Percentiles rank a stretch among this genome's conserved stretches.
Evolutionary conservation across 2,329 filamentous ascomycete genomes (phyloP).

Genomic region (Trichoderma harzianum): DNA sequence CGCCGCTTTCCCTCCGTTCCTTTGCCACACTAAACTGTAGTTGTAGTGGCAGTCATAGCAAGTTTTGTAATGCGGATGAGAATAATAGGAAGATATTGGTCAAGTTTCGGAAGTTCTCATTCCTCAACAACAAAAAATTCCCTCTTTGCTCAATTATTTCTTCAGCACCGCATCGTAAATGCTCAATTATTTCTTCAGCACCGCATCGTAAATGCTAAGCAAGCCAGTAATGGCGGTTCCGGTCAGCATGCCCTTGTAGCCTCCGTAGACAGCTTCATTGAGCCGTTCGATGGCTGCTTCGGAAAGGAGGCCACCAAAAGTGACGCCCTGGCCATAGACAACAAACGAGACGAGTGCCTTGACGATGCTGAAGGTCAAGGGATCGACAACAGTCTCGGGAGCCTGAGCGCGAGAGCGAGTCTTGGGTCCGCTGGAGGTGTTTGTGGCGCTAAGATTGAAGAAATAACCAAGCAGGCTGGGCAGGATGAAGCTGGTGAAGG

Average conservation of each 20-base stretch:
- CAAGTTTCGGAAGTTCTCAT: not conserved
- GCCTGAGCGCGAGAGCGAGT: constrained; percentile 40
- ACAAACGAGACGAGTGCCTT: constrained; percentile 81
- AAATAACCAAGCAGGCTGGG: constrained; percentile 79
- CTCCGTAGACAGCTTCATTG: constrained; percentile 65
- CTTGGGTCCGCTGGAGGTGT: constrained; percentile 37
- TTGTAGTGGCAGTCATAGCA: not conserved
- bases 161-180: constrained; percentile 76
- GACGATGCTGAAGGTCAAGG: constrained; percentile 82
- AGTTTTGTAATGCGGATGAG: not conserved
- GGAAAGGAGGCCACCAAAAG: constrained; percentile 60
- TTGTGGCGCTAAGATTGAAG: constrained; percentile 72
- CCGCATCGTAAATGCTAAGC: constrained; percentile 73
- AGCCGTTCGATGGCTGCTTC: constrained; percentile 59
- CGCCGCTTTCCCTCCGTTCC: constrained; percentile 23
- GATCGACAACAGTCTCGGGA: constrained; percentile 67
- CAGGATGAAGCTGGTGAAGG: constrained; percentile 65
- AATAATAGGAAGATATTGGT: not conserved
- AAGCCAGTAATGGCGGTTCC: constrained; percentile 66
- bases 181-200: constrained; percentile 64
- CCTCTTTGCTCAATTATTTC: constrained; percentile 45
- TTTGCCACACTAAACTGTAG: not conserved
- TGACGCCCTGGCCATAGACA: constrained; percentile 68
- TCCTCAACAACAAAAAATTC: not conserved
- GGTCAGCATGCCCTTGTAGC: constrained; percentile 66